These are phyloP conservation scores for Chalaropsis ovoidea DNA, from an alignment of 2,329 filamentous ascomycete species.

Conservation along the genomic window DNA sequence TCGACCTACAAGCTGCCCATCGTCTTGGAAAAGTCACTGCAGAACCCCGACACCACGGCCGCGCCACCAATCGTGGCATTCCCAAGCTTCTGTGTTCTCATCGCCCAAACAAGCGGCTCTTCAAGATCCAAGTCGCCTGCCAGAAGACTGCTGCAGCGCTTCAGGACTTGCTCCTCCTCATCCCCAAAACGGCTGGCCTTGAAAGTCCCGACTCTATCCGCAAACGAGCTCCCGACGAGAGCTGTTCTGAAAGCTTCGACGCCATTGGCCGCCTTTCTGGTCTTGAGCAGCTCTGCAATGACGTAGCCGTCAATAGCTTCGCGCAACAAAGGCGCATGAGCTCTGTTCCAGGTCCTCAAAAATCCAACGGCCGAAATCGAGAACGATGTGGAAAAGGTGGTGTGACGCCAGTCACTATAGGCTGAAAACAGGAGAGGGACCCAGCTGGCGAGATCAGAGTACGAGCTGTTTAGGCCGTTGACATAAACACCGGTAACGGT, in stretches of 20 bases:
- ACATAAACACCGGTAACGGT: conserved; percentile 12
- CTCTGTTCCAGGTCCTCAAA: conserved; percentile 13
- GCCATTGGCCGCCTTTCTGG: not conserved
- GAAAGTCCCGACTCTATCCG: conserved; percentile 14
- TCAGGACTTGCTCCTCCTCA: not conserved
- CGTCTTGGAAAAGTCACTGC: conserved; percentile 13
- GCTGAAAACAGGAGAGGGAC: conserved; percentile 14
- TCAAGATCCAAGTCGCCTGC: conserved; percentile 1
- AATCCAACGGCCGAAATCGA: conserved; percentile 15
- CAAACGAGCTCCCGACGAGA: not conserved
- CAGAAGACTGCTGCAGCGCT: conserved; percentile 13
- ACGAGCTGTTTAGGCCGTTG: conserved; percentile 15
- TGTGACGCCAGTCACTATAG: conserved; percentile 18
- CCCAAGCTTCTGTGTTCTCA: conserved; percentile 6
- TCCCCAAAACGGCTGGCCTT: conserved; percentile 18
- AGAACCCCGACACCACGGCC: not conserved
- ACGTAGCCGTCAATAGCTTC: conserved; percentile 22
- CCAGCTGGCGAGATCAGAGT: conserved; percentile 21
- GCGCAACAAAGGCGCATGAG: conserved; percentile 1
- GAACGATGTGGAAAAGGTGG: conserved; percentile 19
- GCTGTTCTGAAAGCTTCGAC: conserved; percentile 1
- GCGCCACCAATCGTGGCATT: not conserved
- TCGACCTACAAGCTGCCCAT: conserved; percentile 2
- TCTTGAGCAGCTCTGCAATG: conserved; percentile 1
- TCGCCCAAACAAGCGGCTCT: conserved; percentile 15